These are phyloP conservation scores for Chrysoporthe puriensis DNA, from an alignment of 2,329 filamentous ascomycete genomes.

Conservation along the genomic window DNA sequence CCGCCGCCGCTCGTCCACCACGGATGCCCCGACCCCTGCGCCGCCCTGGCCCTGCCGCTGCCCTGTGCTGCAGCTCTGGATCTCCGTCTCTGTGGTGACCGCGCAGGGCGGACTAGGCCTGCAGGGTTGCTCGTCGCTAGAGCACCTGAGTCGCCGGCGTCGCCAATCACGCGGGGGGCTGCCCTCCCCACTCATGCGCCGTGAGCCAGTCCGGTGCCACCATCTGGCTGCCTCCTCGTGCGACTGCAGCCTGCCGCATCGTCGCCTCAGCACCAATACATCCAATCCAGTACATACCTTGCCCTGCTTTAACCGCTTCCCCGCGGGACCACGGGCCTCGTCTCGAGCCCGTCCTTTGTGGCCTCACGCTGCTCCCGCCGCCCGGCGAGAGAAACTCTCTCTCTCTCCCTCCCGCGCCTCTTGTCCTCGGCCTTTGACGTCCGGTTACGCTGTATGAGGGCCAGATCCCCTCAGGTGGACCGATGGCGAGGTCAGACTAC, in stretches of 20 bases:
- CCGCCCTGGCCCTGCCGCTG: constrained; percentile 13
- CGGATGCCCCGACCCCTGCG: constrained; percentile 7
- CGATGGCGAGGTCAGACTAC: constrained; percentile 39
- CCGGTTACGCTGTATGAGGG: constrained; percentile 2
- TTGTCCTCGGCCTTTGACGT: neutral
- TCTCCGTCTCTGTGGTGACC: constrained; percentile 9
- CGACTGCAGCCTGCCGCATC: constrained; percentile 19
- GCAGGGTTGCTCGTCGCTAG: constrained; percentile 13
- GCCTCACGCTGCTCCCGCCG: constrained; percentile 6
- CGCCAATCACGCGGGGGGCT: constrained; percentile 19
- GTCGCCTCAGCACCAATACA: neutral
- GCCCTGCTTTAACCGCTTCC: neutral
- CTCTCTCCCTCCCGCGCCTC: neutral
- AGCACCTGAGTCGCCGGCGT: constrained; percentile 19
- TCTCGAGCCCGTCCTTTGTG: constrained; percentile 11
- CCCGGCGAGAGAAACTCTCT: neutral
- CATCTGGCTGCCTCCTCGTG: constrained; percentile 26
- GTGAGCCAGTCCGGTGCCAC: constrained; percentile 28
- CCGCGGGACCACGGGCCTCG: constrained; percentile 7
- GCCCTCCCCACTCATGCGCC: constrained; percentile 25
- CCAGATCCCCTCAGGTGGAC: constrained; percentile 24
- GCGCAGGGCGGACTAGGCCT: constrained; percentile 24
- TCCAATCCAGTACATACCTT: neutral
- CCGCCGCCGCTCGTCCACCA: neutral
- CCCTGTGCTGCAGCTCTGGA: constrained; percentile 8